Base-by-base conservation (phyloP, 2,329 filamentous ascomycete genomes). In the Phialophora macrospora region DNA sequence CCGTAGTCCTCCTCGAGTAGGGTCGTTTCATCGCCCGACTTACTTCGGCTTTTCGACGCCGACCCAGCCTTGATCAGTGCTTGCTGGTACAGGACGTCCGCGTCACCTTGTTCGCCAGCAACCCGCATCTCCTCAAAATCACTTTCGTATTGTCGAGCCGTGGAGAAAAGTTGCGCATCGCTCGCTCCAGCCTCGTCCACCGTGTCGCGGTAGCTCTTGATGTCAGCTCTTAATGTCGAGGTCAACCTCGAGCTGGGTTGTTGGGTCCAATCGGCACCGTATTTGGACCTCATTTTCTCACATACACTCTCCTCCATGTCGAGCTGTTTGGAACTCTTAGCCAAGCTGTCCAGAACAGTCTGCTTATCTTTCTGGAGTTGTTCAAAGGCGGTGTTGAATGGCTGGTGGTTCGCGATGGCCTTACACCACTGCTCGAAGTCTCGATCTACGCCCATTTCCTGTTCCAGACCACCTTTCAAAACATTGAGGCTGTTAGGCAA, bases 261-360 rank as follows among this genome's bases (percentile, higher is more conserved):
- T 74, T 99, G 95, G 20, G 92, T 97, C 95, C 95, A 99, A 62
- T 98, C 94, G 30, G 84, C 85, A 62, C 94, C 93, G 76, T 98
- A 98, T 77, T 99, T 99, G 12, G 93, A 96, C 55, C 95, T 87
- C 95, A 99, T 99, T 82, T 98, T 99, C 77, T 99, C 95, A 76
- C 95, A 99, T 0, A 98, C 92, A 63, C 92, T 96, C 79, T 98
- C 96, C 77, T 99, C 95, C 88, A 95, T 93, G 72, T 99, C 95
- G 49, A 99, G 80, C 73, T 96, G 91, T 76, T 96, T 96, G 62
- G 89, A 88, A 72, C 92, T 92, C 64, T 86, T 87, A 63, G 97
- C 93, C 63, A 99, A 78, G 2, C 88, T 85, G 2, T 83, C 82
- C 28, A 92, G 77, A 12, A 97, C 90, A 1, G 86, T 84, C 20